Base-by-base conservation (phyloP, 2,329 filamentous ascomycete genomes). In the Drechslera avenae region DNA sequence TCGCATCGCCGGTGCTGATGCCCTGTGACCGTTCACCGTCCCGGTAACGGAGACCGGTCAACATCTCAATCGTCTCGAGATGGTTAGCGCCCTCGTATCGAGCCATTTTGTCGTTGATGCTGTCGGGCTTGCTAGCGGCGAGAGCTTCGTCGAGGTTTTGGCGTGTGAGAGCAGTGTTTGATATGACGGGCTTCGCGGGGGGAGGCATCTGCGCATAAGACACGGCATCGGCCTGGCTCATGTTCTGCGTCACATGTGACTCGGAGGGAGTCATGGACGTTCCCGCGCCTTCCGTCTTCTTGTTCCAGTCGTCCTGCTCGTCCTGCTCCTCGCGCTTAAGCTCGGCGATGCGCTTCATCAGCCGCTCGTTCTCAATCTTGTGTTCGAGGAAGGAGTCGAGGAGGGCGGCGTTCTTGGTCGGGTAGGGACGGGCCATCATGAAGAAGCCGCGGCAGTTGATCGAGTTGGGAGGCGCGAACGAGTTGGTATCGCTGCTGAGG, bases 311-410 rank as follows among this genome's bases (percentile, higher is more conserved):
- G 52, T 89, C 87, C 13, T 82, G 81, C 54, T 95, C 92, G 46
- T 92, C 89, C 49, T 87, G 85, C 72, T 97, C 93, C 73, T 97
- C 93, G 54, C 84, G 83, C 61, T 89, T 90, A 46, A 97, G 79
- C 74, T 95, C 91, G 14, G 88, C 86, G 55, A 97, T 96, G 35
- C 90, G 86, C 63, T 90, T 88, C 65, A 85, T 86, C 40, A 97
- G 75, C 4, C 92, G 85, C 76, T 96, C 91, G 66, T 97, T 96
- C 73, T 97, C 93, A 46, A 96, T 93, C 75, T 97, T 97, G 77
- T 97, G 92, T 72, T 97, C 93, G 21, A 97, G 80, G 66, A 97
- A 97, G 0, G 91, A 95, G 75, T 97, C 92, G 16, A 97, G 80
- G 9, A 97, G 80, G 3, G 84, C 84, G 1, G 91, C 87, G 68